Evolutionary conservation across 495 filamentous ascomycete species (phyloP), one percentile per base, ranked within the genome.

Genomic region (Annulohypoxylon stygium): DNA sequence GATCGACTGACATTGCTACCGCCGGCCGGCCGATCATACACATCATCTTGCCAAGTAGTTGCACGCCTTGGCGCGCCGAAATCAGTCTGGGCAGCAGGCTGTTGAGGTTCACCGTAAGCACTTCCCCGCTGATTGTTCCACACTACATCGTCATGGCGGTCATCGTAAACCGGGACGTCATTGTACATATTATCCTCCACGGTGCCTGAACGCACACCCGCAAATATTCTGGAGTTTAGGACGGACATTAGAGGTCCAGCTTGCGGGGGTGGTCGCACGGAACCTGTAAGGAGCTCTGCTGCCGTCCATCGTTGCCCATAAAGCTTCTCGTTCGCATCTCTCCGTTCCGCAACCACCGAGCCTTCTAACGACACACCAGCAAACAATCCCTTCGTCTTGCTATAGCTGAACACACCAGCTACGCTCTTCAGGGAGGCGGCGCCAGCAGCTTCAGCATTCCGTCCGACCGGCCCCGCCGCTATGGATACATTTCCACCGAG

Each of bases 401-500:
- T 93, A 83, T 98, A 99, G 71, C 93, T 92, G 85, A 99, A 99
- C 18, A 99, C 89, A 37, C 93, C 96, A 0, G 95, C 92, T 7
- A 98, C 92, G 70, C 94, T 92, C 81, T 89, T 93, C 23, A 95
- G 86, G 79, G 93, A 97, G 2, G 96, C 96, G 18, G 94, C 97
- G 71, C 97, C 96, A 20, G 95, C 95, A 25, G 96, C 96, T 81
- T 99, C 96, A 11, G 96, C 96, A 82, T 98, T 98, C 64, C 97
- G 87, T 41, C 96, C 96, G 34, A 99, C 85, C 7, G 96, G 96
- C 16, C 96, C 96, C 23, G 96, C 96, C 8, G 96, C 96, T 66
- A 99, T 92, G 8, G 93, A 97, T 16, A 98, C 96, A 77, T 99
- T 99, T 67, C 97, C 96, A 72, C 96, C 96, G 18, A 99, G 86